Percentiles rank a stretch among this genome's conserved stretches.
phyloP scores from a whole-genome alignment of 1,284 basidiomycete species.

The Rhizoctonia solani region DNA sequence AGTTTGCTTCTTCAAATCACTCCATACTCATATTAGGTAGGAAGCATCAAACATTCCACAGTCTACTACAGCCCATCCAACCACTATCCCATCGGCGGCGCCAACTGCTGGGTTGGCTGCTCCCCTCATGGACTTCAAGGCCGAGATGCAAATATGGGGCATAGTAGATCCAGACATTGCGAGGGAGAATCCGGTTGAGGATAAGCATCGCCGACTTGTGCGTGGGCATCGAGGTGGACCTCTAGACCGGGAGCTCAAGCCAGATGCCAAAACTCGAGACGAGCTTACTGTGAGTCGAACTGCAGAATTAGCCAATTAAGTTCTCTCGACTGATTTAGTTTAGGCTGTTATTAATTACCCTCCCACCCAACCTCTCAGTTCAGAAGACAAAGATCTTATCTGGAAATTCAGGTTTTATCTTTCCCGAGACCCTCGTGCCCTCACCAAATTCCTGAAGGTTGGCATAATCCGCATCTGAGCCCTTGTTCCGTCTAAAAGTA shows the following conservation, averaged over 20 bases:
- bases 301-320: neutral
- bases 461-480: neutral
- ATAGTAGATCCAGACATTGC: constrained; percentile 89
- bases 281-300: constrained; percentile 76
- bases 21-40: constrained; percentile 15
- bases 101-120: constrained; percentile 44
- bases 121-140: constrained; percentile 51
- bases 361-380: constrained; percentile 83
- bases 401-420: constrained; percentile 99
- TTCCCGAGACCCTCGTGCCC: constrained; percentile 81
- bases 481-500: neutral
- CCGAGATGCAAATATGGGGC: constrained; percentile 80
- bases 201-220: constrained; percentile 93
- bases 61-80: constrained; percentile 12
- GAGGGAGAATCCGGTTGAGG: constrained; percentile 94
- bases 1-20: constrained; percentile 25
- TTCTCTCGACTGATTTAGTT: neutral
- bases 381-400: constrained; percentile 93
- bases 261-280: constrained; percentile 93
- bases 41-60: constrained; percentile 18
- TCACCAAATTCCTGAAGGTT: constrained; percentile 94
- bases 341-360: constrained; percentile 91
- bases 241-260: constrained; percentile 94
- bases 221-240: constrained; percentile 94
- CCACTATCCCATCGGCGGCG: constrained; percentile 25